Evolutionary conservation across 2,329 filamentous ascomycete genomes (phyloP), one percentile per base, ranked within the genome.

Genomic region (Aspergillus candidus): DNA sequence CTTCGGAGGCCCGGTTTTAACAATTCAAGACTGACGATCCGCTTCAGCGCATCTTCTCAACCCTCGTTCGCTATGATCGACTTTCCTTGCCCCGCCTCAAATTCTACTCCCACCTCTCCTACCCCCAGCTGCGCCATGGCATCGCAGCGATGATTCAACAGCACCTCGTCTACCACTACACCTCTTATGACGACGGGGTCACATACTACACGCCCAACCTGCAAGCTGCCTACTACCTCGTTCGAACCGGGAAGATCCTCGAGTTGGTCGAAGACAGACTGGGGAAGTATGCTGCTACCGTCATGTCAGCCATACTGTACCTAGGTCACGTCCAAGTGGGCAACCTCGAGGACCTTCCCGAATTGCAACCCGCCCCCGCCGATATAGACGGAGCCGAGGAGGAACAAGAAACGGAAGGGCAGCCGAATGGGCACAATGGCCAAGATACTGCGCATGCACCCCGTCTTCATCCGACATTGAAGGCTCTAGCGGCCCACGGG

Each of bases 121-220:
- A 78, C n/a, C 80, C 81, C 41, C 84, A 94, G 61, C 72, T 95
- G 52, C 86, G 84, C 57, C 82, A 90, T 68, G 89, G 86, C 14
- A 76, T 98, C 40, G 83, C 82, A 41, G 84, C 93, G 29, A 82
- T 97, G 51, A 79, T 94, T 34, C 91, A 97, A 63, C 86, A 95
- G 62, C 88, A 90, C 60, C 79, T 97, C 38, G 74, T 94, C 50
- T 88, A 82, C 64, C 84, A 90, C 66, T 77, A 82, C 52, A 79
- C 81, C 53, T 77, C 82, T 47, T 62, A 74, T 44, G 78, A 83
- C 44, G 76, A 79, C 35, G 77, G 76, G 36, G 65, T 75, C 39
- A 85, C 86, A 17, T 82, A 80, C 61, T 98, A 97, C 69, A 87
- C 95, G 63, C 86, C 88, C 46, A 89, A 96, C 58, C 74, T 83